Conservation (phyloP, 768 basidiomycete species). For the Hypsizygus marmoreus region DNA sequence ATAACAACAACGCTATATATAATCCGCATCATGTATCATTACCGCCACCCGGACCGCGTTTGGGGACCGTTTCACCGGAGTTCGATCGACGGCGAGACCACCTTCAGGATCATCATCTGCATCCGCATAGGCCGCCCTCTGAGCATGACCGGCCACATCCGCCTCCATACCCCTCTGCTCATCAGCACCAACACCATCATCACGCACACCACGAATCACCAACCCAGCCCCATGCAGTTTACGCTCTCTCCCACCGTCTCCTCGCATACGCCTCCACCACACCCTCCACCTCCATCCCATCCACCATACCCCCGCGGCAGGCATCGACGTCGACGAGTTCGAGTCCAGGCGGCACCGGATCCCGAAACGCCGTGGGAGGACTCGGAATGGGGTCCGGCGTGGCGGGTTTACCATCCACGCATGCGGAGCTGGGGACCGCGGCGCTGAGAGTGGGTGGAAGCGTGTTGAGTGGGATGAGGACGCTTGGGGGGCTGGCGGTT, state of each 20-base stretch:
- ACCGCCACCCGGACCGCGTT: not conserved
- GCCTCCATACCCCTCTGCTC: not conserved
- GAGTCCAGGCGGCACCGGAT: conserved; percentile 50
- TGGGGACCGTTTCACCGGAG: too few species aligned
- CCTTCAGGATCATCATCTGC: not conserved
- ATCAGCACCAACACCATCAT: not conserved
- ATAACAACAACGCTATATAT: not conserved
- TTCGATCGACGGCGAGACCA: not conserved
- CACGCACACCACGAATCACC: not conserved
- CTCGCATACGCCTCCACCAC: conserved; percentile 52
- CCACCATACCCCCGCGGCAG: conserved; percentile 3
- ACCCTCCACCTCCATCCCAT: conserved; percentile 6
- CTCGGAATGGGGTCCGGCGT: too few species aligned
- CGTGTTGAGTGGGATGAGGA: conserved; percentile 64
- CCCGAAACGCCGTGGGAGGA: too few species aligned
- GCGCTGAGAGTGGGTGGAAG: conserved; percentile 63
- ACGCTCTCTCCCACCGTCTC: conserved; percentile 61
- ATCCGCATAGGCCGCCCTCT: not conserved
- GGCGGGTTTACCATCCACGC: too few species aligned
- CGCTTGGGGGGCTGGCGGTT: conserved; percentile 61
- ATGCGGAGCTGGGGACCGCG: too few species aligned
- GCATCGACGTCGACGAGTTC: conserved; percentile 11
- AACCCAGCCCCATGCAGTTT: conserved; percentile 45
- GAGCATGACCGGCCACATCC: not conserved
- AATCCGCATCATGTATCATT: not conserved